Evolutionary conservation across 2,329 filamentous ascomycete genomes (phyloP), one percentile per base, ranked within the genome.

Genomic region (Didymella segeticola): DNA sequence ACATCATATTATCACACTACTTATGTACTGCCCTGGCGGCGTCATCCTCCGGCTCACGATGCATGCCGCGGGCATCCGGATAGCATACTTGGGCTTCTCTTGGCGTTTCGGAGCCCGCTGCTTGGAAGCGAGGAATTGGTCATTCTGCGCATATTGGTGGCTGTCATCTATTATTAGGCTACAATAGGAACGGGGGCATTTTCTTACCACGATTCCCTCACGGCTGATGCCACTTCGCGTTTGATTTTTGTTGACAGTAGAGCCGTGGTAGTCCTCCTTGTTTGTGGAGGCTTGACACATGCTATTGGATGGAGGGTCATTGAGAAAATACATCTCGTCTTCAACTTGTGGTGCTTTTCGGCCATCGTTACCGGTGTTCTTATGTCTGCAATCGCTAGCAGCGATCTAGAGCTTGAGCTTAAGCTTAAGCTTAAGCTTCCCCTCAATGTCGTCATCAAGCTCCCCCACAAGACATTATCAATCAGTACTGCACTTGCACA

Each of bases 391-490:
- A 25, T 12, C n/a, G 14, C 36, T 14, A 42, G 46, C 11, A 29
- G 9, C 1, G 20, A 20, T 9, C n/a, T 39, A 30, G 30, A 39
- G n/a, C 26, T 29, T 38, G 30, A 43, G 33, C 39, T 37, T 14
- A 5, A 43, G 36, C n/a, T 33, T 30, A 14, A 15, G 10, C 17
- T 29, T 17, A 36, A 41, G 45, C 36, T 65, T 61, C 63, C 63
- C 62, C 62, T 56, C 63, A 58, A 58, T 56, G 46, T 53, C 56
- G 51, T 62, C 58, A 62, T 27, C 43, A 47, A 62, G 42, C 46
- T 64, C 58, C 62, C 62, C 59, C 61, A 43, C 60, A 39, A 17
- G 47, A 25, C 22, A 36, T 31, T 27, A 39, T 37, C 33, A 43
- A 47, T 43, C 14, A 20, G 9, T 26, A 47, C n/a, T 31, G 38